These are phyloP conservation scores for Penicillium angulare DNA, from an alignment of 495 filamentous ascomycete genomes.

Conservation along the genomic window DNA sequence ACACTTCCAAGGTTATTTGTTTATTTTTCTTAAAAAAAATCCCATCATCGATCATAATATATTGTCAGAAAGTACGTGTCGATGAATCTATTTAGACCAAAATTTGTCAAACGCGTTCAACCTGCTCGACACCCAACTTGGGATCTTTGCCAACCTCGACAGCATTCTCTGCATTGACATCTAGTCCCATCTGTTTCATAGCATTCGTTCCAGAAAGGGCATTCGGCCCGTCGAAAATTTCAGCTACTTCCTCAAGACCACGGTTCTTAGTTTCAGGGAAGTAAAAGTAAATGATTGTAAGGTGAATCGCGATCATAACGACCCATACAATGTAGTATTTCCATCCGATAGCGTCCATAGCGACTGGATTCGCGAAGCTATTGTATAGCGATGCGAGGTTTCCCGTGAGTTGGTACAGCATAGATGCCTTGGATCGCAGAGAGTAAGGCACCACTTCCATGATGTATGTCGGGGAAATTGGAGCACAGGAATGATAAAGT, in stretches of 20 bases:
- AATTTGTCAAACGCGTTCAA: constrained; percentile 8
- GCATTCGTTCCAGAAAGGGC: constrained; percentile 19
- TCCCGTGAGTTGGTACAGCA: constrained; percentile 60
- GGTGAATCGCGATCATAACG: constrained; percentile 56
- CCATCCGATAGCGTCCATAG: constrained; percentile 57
- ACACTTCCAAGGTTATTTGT: too few species aligned
- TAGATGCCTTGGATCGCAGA: constrained; percentile 67
- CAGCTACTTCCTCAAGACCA: constrained; percentile 64
- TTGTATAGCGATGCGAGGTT: constrained; percentile 51
- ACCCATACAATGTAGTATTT: constrained; percentile 64
- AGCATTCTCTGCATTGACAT: constrained; percentile 10
- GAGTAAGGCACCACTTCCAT: constrained; percentile 67
- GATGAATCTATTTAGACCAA: neutral
- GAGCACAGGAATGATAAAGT: constrained; percentile 48
- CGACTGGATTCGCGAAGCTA: constrained; percentile 59
- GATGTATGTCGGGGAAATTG: constrained; percentile 61
- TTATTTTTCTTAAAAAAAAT: neutral
- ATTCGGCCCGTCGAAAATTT: constrained; percentile 59
- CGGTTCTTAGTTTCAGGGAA: constrained; percentile 65
- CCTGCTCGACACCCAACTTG: constrained; percentile 4
- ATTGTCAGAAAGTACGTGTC: neutral
- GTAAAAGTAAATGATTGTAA: constrained; percentile 61
- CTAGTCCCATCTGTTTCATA: constrained; percentile 16
- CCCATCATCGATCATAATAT: neutral
- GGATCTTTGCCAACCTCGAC: constrained; percentile 6